Percentiles rank a stretch among this genome's conserved stretches.
Evolutionary conservation across 768 basidiomycete species (phyloP).

Genomic region (Hericium erinaceus): DNA sequence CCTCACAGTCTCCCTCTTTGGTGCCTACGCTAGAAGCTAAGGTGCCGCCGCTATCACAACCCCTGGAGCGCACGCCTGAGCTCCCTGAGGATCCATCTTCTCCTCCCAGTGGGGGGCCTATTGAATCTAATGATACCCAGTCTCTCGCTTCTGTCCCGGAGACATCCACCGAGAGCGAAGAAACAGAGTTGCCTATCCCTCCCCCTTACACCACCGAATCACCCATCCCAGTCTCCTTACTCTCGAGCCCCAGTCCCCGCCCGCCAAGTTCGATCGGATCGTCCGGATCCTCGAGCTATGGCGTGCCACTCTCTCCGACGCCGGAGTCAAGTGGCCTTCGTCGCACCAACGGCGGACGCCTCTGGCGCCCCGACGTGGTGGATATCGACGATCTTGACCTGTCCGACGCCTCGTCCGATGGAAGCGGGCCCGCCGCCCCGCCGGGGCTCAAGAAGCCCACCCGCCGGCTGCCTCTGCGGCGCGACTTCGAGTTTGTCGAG

Average conservation of each 20-base stretch:
- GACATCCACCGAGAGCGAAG: slow-evolving; percentile 3
- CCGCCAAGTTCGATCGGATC: slow-evolving; percentile 10
- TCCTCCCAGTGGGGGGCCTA: background rate
- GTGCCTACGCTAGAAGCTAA: background rate
- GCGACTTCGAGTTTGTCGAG: slow-evolving; percentile 75
- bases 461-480: slow-evolving; percentile 59
- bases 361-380: slow-evolving; percentile 62
- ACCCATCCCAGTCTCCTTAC: slow-evolving; percentile 1
- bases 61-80: background rate
- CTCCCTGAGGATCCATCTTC: too few species aligned
- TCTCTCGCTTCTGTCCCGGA: slow-evolving; percentile 5
- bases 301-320: slow-evolving; percentile 5
- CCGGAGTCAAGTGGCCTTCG: slow-evolving; percentile 5
- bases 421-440: slow-evolving; percentile 25
- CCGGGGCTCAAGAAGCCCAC: slow-evolving; percentile 39
- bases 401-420: slow-evolving; percentile 67
- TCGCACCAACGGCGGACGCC: slow-evolving; percentile 28
- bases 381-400: slow-evolving; percentile 74
- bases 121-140: background rate
- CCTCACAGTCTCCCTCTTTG: background rate
- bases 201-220: background rate
- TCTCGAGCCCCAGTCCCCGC: background rate
- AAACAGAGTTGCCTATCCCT: background rate
- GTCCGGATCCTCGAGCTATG: slow-evolving; percentile 13
- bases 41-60: background rate